Evolutionary conservation across 768 basidiomycete genomes (phyloP).

Genomic region (Leccinum subgranulosum): DNA sequence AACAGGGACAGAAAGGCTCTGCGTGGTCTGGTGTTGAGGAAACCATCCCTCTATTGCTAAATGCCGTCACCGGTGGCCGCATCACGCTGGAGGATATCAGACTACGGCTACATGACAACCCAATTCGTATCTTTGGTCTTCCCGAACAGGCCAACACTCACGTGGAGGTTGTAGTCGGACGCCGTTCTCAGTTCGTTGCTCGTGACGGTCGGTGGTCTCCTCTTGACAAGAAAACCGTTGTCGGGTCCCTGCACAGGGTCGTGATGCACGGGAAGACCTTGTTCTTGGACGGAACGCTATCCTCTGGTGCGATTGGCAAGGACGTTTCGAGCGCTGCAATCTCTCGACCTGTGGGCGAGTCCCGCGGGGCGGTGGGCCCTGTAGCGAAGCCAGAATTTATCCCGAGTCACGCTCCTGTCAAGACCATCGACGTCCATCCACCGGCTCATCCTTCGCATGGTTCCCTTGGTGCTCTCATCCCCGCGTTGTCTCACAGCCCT

Average conservation of each 20-base stretch:
- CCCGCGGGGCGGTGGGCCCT: conserved; percentile 20
- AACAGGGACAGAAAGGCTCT: conserved; percentile 57
- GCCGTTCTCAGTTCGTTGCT: conserved; percentile 55
- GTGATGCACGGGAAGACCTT: conserved; percentile 86
- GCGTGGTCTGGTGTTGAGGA: conserved; percentile 83
- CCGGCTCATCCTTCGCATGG: conserved; percentile 9
- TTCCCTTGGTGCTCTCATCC: conserved; percentile 13
- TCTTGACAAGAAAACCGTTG: conserved; percentile 54
- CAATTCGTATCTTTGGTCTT: conserved; percentile 85
- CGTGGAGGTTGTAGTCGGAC: conserved; percentile 89
- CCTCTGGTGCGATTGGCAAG: conserved; percentile 56
- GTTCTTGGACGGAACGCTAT: conserved; percentile 81
- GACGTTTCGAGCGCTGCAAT: conserved; percentile 68
- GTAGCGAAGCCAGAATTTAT: conserved; percentile 26
- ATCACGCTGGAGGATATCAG: conserved; percentile 83
- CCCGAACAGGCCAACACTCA: conserved; percentile 83
- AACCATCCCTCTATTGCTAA: conserved; percentile 80
- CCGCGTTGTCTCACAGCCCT: conserved; percentile 32
- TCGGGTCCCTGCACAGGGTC: conserved; percentile 86
- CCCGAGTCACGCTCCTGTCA: conserved; percentile 32
- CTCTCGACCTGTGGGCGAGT: conserved; percentile 36
- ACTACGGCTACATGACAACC: conserved; percentile 86
- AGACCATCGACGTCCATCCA: conserved; percentile 25
- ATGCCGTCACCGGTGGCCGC: conserved; percentile 76
- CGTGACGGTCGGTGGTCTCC: conserved; percentile 77